Base-by-base conservation (phyloP, 2,329 filamentous ascomycete genomes). In the Neonectria faginata region DNA sequence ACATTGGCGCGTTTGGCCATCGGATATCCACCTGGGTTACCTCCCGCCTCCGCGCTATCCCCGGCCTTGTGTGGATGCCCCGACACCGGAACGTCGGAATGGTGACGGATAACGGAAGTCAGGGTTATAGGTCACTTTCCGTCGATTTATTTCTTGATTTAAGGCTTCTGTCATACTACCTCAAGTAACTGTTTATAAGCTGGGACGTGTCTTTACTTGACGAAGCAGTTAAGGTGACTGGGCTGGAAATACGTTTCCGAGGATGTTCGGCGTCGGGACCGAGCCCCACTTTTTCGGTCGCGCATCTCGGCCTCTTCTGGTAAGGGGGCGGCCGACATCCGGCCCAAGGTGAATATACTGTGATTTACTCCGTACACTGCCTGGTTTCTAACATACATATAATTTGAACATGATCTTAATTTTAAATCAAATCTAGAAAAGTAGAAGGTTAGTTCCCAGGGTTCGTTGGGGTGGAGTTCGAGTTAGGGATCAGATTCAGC, bases 201-300 rank as follows among this genome's bases (percentile, higher is more conserved):
- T 3, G 1, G 3, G 27, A 18, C 25, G 12, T 50, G 16, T 2
- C n/a, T 29, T n/a, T 18, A 9, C 8, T n/a, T 7, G 25, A 14
- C 11, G n/a, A 12, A 33, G 12, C 31, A 44, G 18, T 54, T 44
- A 39, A 52, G 44, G 56, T 50, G 51, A 42, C 36, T 44, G 27
- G 27, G 31, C 60, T 66, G 70, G 68, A 69, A 67, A 47, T 55
- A 60, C 60, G 56, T 47, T 72, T 71, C 70, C 66, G 67, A 65
- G 42, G 42, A 20, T 31, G 14, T 31, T 50, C 50, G 45, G 45
- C 53, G 20, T 41, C 45, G 16, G 48, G 54, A n/a, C 27, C n/a
- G 57, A 58, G 51, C 14, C 33, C 68, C 70, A 72, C 60, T 63
- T 62, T 67, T 70, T 66, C 57, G 62, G 61, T 22, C 39, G n/a